A percentile compares a stretch with the other conserved stretches of the same genome.
Evolutionary conservation across 148 eudicot genomes (phyloP).

Genomic region (Chenopodium album): DNA sequence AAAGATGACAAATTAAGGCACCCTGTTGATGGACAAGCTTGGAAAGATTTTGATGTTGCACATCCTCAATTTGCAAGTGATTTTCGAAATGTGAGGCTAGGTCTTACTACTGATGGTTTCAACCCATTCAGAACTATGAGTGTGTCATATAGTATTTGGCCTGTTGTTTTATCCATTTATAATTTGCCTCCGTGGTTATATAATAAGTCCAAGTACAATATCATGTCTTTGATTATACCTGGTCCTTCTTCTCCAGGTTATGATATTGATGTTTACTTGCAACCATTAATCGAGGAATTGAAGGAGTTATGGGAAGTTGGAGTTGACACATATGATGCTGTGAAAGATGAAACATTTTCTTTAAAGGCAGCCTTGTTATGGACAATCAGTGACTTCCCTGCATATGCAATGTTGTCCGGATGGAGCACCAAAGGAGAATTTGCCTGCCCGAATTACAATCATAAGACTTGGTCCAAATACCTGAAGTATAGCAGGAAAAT

Average conservation of each 20-base stretch:
- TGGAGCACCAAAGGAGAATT: constrained; percentile 18
- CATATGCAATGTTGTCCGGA: constrained; percentile 33
- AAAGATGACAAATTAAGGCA: not conserved
- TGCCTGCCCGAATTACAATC: constrained; percentile 19
- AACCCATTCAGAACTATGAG: constrained; percentile 20
- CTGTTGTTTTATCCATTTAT: constrained; percentile 9
- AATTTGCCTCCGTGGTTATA: constrained; percentile 19
- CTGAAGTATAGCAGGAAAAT: constrained; percentile 1
- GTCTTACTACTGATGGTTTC: constrained; percentile 29
- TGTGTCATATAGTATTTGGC: constrained; percentile 21
- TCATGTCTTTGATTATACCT: constrained; percentile 29
- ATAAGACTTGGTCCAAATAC: not conserved
- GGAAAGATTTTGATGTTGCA: constrained; percentile 13
- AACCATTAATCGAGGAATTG: constrained; percentile 28
- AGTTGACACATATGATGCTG: constrained; percentile 29
- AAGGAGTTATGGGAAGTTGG: constrained; percentile 27
- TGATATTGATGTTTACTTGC: constrained; percentile 27
- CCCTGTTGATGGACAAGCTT: constrained; percentile 19
- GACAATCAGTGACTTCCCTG: constrained; percentile 39
- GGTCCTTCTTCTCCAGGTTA: constrained; percentile 23
- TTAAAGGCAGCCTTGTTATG: constrained; percentile 24
- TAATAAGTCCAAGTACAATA: not conserved
- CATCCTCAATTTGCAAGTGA: constrained; percentile 23
- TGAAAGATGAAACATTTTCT: constrained; percentile 4
- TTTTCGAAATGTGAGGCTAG: constrained; percentile 13